These are phyloP conservation scores for Backusella westeae DNA, from an alignment of 192 early-diverging fungal species.

Conservation along the genomic window DNA sequence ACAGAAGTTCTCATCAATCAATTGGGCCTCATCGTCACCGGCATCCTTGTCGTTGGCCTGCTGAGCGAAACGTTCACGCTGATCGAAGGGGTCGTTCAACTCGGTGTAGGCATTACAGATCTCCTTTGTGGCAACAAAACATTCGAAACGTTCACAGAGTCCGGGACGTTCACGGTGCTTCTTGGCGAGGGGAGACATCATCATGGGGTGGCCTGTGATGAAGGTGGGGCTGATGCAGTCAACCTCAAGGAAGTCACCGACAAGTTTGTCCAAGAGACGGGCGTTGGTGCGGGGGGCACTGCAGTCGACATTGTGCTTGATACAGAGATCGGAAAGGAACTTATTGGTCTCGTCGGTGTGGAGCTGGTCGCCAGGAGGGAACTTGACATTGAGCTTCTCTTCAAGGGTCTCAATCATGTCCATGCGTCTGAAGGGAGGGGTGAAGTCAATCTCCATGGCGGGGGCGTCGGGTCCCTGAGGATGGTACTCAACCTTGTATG, in stretches of 20 bases:
- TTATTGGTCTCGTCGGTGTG: constrained; percentile 80
- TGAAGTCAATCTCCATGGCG: constrained; percentile 89
- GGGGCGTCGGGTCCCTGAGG: constrained; percentile 81
- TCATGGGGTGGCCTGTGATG: constrained; percentile 95
- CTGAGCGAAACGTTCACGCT: constrained; percentile 96
- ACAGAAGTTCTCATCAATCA: constrained; percentile 98
- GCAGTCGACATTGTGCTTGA: constrained; percentile 95
- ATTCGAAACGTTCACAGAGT: constrained; percentile 97
- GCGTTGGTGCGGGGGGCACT: constrained; percentile 89
- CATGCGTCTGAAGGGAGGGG: constrained; percentile 93
- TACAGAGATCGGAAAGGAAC: constrained; percentile 91
- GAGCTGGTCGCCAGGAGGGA: constrained; percentile 85
- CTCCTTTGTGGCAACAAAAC: constrained; percentile 99
- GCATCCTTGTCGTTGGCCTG: constrained; percentile 97
- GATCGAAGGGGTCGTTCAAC: constrained; percentile 99
- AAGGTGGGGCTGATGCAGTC: constrained; percentile 87
- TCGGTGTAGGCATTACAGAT: constrained; percentile 99
- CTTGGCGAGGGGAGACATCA: constrained; percentile 99
- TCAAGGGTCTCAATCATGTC: constrained; percentile 94
- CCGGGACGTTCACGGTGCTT: constrained; percentile 86
- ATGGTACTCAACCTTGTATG: constrained; percentile 92
- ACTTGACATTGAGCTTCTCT: constrained; percentile 83
- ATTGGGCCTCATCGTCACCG: constrained; percentile 98
- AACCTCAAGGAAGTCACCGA: constrained; percentile 80
- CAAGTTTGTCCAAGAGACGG: constrained; percentile 94